These are phyloP conservation scores for Rhodotorula graminis DNA, from an alignment of 768 basidiomycete species.

Conservation along the genomic window DNA sequence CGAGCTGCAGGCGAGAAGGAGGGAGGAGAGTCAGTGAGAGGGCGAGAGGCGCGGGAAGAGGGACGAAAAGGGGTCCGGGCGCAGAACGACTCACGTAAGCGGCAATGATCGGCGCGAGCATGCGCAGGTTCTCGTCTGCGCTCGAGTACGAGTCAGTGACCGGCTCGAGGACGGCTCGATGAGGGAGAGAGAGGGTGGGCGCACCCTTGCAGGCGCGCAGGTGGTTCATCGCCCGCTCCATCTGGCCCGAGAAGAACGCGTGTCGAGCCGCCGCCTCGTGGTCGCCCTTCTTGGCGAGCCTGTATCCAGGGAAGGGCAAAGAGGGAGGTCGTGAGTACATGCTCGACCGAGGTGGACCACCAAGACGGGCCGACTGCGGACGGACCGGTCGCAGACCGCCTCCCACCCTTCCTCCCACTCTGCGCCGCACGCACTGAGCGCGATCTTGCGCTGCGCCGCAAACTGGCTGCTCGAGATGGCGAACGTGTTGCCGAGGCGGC, in stretches of 20 bases:
- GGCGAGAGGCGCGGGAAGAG: too few species aligned
- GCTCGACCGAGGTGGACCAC: too few species aligned
- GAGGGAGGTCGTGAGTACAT: too few species aligned
- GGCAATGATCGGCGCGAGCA: constrained; percentile 37
- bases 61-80: background rate
- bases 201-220: constrained; percentile 29
- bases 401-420: constrained; percentile 36
- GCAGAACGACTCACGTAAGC: constrained; percentile 18
- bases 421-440: constrained; percentile 27
- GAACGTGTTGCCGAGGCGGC: constrained; percentile 18
- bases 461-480: constrained; percentile 23
- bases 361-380: background rate
- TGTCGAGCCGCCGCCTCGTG: constrained; percentile 31
- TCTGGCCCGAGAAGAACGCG: constrained; percentile 36
- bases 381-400: constrained; percentile 21
- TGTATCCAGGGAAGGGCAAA: background rate
- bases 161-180: rapidly evolving
- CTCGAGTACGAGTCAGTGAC: too few species aligned
- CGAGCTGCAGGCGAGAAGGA: background rate
- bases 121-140: constrained; percentile 29
- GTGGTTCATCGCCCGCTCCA: constrained; percentile 29
- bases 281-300: constrained; percentile 22
- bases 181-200: background rate
- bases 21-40: background rate
- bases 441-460: constrained; percentile 30